phyloP scores from a whole-genome alignment of 2,329 filamentous ascomycete species.

The Apiospora marii region DNA sequence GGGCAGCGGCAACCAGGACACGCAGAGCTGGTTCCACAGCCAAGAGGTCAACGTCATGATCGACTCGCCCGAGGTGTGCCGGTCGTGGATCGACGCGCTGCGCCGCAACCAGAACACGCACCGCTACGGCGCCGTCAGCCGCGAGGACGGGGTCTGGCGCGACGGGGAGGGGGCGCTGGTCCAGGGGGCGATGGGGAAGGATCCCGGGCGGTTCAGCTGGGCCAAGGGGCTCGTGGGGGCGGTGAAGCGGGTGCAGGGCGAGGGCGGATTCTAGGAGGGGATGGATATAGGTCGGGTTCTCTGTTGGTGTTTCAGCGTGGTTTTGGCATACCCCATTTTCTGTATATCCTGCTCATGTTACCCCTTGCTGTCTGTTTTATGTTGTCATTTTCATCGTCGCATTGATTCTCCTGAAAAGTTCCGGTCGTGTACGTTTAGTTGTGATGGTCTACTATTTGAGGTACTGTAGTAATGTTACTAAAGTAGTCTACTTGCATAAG shows the following conservation, averaged over 20 bases:
- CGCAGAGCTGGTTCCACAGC: conserved; percentile 80
- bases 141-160: conserved; percentile 68
- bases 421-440: no score
- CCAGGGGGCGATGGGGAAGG: conserved; percentile 57
- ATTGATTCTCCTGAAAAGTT: no score
- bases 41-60: conserved; percentile 82
- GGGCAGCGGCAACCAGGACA: conserved; percentile 82
- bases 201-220: conserved; percentile 51
- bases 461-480: no score
- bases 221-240: conserved; percentile 38
- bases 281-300: neutral
- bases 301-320: neutral
- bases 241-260: conserved; percentile 38
- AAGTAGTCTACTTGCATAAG: no score
- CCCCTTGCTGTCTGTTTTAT: no score
- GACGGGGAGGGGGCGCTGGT: conserved; percentile 55
- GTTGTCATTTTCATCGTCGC: no score
- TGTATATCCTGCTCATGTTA: no score
- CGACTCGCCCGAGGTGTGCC: conserved; percentile 68
- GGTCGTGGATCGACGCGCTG: conserved; percentile 67
- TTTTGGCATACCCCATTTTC: neutral
- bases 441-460: no score
- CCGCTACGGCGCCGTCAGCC: conserved; percentile 60
- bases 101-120: conserved; percentile 73
- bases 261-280: conserved; percentile 37